Base-by-base conservation (phyloP, 2,329 filamentous ascomycete species). In the Hymenoscyphus occultus region DNA sequence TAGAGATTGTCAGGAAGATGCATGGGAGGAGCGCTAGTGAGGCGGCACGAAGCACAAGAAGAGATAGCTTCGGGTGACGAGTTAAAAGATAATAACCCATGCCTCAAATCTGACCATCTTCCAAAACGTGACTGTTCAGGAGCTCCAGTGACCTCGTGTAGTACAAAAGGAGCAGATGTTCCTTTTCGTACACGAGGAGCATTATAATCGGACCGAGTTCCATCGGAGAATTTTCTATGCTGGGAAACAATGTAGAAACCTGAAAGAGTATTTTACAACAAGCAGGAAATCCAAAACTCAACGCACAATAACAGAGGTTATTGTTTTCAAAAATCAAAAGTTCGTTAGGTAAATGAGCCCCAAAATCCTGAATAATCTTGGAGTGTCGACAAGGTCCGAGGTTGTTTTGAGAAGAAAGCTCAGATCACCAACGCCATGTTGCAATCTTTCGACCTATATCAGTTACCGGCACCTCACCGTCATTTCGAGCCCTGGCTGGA, bases 11-110 rank as follows among this genome's bases (percentile, higher is more conserved):
- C 7, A 28, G 7, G 5, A 54, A 13, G 19, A 54, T 22, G 19
- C 48, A 54, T 28, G 62, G 60, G 56, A 63, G 56, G 62, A 59
- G 56, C 56, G 62, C 56, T 63, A 58, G 39, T 45, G 58, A 10
- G 22, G 22, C 48, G 19, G 19, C 48, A 28, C 19, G n/a, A 54
- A 54, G 13, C 10, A 22, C 48, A 54, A 28, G 45, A 19, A 19
- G 48, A 28, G 48, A 19, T 54, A 54, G n/a, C 48, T 54, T 28
- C 10, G 5, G 22, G 19, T 28, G 48, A 54, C 48, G 48, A 54
- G 22, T 54, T 6, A 28, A 54, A 54, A 54, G 48, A 22, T 19
- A 54, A 22, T 10, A 54, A 54, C 48, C 48, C 9, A 28, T 54
- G 48, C 48, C n/a, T 28, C 19, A 54, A 54, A 54, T 19, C 19